Base-by-base conservation (phyloP, 306 rosid species). In the Vigna unguiculata region DNA sequence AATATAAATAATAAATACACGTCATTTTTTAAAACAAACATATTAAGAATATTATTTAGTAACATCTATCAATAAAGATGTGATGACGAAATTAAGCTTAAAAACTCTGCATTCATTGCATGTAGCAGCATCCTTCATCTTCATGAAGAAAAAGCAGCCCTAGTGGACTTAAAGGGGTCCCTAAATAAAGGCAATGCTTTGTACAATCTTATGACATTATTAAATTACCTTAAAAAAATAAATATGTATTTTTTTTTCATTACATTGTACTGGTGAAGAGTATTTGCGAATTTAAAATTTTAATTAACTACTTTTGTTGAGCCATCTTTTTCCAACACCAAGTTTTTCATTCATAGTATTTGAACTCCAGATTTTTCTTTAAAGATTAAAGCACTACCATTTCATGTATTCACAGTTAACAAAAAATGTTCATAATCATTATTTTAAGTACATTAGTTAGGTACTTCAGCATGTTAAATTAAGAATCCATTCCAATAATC, bases 81-180 rank as follows among this genome's bases (percentile, higher is more conserved):
- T 62, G 9, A 46, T 2, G 53, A 32, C 48, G 63, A 34, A 54
- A 57, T 47, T 67, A 66, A 55, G 66, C 61, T 16, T 20, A 15
- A 69, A 80, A 58, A 47, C 25, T 54, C 58, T 21, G 74, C 80
- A 80, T 80, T 74, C 84, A 74, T 74, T 80, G 83, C 74, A 80
- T 43, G 60, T 74, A 79, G 64, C 74, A 21, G 22, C 71, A 65
- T 57, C 52, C 65, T 46, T 58, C 14, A 7, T 60, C 45, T 60
- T 30, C 45, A 1, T 0, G 41, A 8, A 32, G 45, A 72, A 72
- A 74, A 66, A 66, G 57, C 36, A 57, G 34, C 63, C 62, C 75
- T 40, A 74, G 48, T 74, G 68, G 64, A 58, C 71, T 80, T 64
- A 45, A 67, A 66, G 55, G 59, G 24, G 21, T 17, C 63, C 63